phyloP scores from a whole-genome alignment of 1,284 basidiomycete species.

The Rhizopogon parksii region DNA sequence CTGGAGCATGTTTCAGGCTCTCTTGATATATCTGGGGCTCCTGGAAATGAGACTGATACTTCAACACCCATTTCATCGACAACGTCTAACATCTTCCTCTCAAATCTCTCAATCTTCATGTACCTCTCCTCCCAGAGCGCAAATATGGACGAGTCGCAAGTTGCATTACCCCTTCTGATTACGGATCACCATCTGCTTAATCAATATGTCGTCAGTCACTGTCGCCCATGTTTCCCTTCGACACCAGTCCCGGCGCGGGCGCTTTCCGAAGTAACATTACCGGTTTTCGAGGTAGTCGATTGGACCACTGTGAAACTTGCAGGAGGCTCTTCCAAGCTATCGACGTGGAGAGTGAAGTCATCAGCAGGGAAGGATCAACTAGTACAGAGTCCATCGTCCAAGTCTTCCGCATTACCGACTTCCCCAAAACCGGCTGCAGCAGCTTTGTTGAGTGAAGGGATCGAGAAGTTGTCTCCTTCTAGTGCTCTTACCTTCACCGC shows the following conservation, averaged over 20 bases:
- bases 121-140: constrained; percentile 27
- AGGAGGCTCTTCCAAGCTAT: constrained; percentile 44
- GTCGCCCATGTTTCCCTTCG: constrained; percentile 32
- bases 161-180: constrained; percentile 55
- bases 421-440: constrained; percentile 21
- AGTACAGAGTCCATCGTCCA: constrained; percentile 16
- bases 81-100: constrained; percentile 29
- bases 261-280: constrained; percentile 31
- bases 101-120: constrained; percentile 50
- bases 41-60: constrained; percentile 8
- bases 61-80: constrained; percentile 10
- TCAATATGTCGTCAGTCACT: constrained; percentile 40
- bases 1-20: constrained; percentile 44
- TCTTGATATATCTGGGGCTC: constrained; percentile 16
- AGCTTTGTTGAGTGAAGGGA: constrained; percentile 16
- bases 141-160: constrained; percentile 19
- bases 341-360: constrained; percentile 51
- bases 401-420: constrained; percentile 13
- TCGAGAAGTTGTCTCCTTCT: constrained; percentile 9
- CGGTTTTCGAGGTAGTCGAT: constrained; percentile 51
- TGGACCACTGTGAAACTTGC: constrained; percentile 48
- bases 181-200: constrained; percentile 51
- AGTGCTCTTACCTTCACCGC: constrained; percentile 18
- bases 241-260: constrained; percentile 12
- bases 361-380: constrained; percentile 12